A percentile compares a stretch with the other conserved stretches of the same genome.
Evolutionary conservation across 805 yeast genomes (phyloP).

Genomic region (Candida oleophila): DNA sequence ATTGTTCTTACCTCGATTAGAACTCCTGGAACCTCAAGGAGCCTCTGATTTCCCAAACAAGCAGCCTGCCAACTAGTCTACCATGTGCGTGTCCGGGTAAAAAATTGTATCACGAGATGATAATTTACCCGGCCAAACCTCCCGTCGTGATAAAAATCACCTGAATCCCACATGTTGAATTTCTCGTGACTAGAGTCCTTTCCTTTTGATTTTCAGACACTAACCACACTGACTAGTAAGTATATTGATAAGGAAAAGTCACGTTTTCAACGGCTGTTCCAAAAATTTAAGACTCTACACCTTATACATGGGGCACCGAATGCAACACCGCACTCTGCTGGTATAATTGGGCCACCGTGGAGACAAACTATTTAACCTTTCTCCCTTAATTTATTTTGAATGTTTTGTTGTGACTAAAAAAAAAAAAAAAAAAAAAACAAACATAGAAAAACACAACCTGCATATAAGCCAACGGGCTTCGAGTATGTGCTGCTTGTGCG

Average conservation of each 20-base stretch:
- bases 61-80: too few species aligned
- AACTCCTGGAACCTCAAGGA: too few species aligned
- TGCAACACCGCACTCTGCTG: not conserved
- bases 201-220: slow-evolving; percentile 4
- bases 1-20: too few species aligned
- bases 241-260: not conserved
- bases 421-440: too few species aligned
- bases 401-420: too few species aligned
- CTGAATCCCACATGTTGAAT: slow-evolving; percentile 28
- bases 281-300: not conserved
- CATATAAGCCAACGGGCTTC: not conserved
- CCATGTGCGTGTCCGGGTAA: slow-evolving; percentile 2
- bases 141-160: slow-evolving; percentile 19
- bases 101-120: not conserved
- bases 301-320: not conserved
- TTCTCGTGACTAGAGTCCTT: slow-evolving; percentile 21
- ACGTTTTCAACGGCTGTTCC: not conserved
- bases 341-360: not conserved
- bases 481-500: not conserved
- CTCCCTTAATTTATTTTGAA: too few species aligned
- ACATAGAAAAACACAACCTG: too few species aligned
- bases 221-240: slow-evolving; percentile 2
- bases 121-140: not conserved
- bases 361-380: too few species aligned
- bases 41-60: too few species aligned